Conservation (phyloP, 495 filamentous ascomycete species). For the Staphylotrichum tortipilum region DNA sequence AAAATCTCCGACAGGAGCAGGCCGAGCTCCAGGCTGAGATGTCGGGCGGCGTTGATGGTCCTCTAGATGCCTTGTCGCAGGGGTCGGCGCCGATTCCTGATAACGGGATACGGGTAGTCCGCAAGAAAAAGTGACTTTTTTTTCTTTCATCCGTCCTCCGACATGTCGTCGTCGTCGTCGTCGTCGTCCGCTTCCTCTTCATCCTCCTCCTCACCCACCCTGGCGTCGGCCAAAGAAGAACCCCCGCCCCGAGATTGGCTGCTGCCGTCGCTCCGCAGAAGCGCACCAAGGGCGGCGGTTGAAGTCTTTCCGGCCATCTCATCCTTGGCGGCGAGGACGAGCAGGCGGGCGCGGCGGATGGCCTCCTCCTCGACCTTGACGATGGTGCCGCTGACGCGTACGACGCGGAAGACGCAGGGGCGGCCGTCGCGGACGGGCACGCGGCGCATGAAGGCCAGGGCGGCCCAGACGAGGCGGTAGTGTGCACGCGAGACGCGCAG, state of each 20-base stretch:
- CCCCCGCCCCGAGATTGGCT: conserved; percentile 17
- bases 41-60: conserved; percentile 7
- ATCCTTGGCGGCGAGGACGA: conserved; percentile 55
- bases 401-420: conserved; percentile 73
- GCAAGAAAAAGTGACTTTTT: conserved; percentile 21
- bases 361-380: conserved; percentile 85
- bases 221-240: too few relatives aligned
- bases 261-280: conserved; percentile 29
- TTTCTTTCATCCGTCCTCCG: conserved; percentile 14
- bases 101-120: conserved; percentile 21
- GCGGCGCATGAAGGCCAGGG: conserved; percentile 70
- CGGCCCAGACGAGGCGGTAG: conserved; percentile 82
- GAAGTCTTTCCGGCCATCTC: conserved; percentile 27
- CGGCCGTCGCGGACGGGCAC: conserved; percentile 50
- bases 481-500: conserved; percentile 68
- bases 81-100: not conserved
- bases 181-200: conserved; percentile 42
- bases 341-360: conserved; percentile 61
- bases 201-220: conserved; percentile 32
- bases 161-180: conserved; percentile 43
- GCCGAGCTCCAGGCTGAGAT: conserved; percentile 26
- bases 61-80: conserved; percentile 3
- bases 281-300: conserved; percentile 30
- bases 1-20: conserved; percentile 28
- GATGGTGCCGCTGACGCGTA: conserved; percentile 89